Conservation (phyloP, 2,329 filamentous ascomycete genomes). For the Monosporascus sp. region DNA sequence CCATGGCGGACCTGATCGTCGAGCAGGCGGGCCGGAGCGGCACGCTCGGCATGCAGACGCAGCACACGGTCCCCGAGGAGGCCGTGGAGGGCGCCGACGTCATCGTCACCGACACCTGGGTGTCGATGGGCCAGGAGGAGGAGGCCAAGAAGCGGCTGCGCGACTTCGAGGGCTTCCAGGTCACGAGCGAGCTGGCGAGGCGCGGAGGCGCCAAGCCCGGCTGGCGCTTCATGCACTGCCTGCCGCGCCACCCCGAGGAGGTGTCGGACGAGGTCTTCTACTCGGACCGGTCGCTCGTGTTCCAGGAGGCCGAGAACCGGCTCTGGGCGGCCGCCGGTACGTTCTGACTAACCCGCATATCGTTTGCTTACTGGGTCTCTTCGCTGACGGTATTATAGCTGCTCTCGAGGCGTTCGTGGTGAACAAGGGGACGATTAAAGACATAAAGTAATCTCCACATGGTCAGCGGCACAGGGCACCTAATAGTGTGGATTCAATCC, state of each 20-base stretch:
- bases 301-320: conserved; percentile 90
- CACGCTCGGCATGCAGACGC: conserved; percentile 60
- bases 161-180: conserved; percentile 85
- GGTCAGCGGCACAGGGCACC: neutral
- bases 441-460: neutral
- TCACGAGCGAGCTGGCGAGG: conserved; percentile 79
- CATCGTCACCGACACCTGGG: conserved; percentile 94
- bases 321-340: conserved; percentile 80
- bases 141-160: conserved; percentile 72
- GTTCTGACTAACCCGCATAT: conserved; percentile 25
- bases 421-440: conserved; percentile 77
- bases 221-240: conserved; percentile 99
- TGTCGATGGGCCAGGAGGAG: conserved; percentile 95
- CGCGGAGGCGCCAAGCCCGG: conserved; percentile 77
- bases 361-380: neutral
- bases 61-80: conserved; percentile 78
- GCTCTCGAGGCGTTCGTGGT: conserved; percentile 85
- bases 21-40: conserved; percentile 53
- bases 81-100: conserved; percentile 82
- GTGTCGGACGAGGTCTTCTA: conserved; percentile 96
- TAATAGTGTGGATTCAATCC: neutral
- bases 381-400: conserved; percentile 38
- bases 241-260: conserved; percentile 88
- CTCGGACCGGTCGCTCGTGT: conserved; percentile 77
- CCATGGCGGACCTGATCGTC: conserved; percentile 69